Conservation (phyloP, 2,329 filamentous ascomycete genomes). For the Ophiocordyceps robertsii region DNA sequence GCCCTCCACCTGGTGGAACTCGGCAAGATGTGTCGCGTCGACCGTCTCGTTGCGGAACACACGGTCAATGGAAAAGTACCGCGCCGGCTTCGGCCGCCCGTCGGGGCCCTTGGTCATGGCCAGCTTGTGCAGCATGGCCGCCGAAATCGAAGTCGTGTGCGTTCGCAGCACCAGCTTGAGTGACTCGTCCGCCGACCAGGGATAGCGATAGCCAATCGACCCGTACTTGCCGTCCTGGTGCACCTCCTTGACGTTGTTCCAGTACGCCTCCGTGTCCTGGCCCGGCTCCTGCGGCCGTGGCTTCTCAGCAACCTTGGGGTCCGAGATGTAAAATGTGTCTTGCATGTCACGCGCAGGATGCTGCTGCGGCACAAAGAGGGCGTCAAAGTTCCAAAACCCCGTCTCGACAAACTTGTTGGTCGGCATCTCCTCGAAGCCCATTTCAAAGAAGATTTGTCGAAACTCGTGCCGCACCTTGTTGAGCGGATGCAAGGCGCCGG, state of each 20-base stretch:
- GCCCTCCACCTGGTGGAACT: constrained; percentile 98
- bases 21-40: constrained; percentile 89
- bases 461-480: constrained; percentile 96
- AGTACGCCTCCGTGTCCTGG: constrained; percentile 71
- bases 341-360: constrained; percentile 94
- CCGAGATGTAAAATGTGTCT: constrained; percentile 97
- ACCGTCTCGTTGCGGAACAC: constrained; percentile 98
- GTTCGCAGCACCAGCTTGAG: constrained; percentile 78
- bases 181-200: constrained; percentile 80
- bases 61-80: constrained; percentile 96
- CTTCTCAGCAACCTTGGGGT: constrained; percentile 63
- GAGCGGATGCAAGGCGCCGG: constrained; percentile 53
- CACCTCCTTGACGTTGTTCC: constrained; percentile 73
- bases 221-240: constrained; percentile 88
- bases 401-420: constrained; percentile 89
- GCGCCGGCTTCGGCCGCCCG: constrained; percentile 52
- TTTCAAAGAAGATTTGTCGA: constrained; percentile 96
- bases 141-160: constrained; percentile 87
- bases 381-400: constrained; percentile 96
- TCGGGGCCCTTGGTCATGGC: constrained; percentile 68
- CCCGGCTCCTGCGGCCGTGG: constrained; percentile 42
- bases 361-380: constrained; percentile 88
- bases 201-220: constrained; percentile 92
- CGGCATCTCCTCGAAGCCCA: constrained; percentile 98
- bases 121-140: constrained; percentile 82